Conservation (phyloP, 139 green algal species). For the Ulvella scutata region DNA sequence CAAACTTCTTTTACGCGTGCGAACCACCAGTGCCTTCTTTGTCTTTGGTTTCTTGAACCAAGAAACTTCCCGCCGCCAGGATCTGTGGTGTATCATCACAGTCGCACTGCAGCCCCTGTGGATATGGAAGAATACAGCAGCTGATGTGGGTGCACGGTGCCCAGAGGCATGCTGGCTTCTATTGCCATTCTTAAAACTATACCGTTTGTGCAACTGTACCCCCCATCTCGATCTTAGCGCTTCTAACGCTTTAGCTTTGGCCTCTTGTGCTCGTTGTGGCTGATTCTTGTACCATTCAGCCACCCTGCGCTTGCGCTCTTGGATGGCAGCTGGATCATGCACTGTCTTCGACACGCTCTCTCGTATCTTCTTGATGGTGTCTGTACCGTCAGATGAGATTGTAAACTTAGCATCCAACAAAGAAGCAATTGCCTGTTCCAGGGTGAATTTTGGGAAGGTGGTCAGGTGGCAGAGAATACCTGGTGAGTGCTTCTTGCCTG, state of each 20-base stretch:
- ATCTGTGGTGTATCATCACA: background rate
- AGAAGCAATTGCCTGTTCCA: background rate
- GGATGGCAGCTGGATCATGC: background rate
- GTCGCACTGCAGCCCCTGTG: background rate
- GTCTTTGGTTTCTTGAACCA: background rate
- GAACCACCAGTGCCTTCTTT: background rate
- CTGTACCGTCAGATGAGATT: background rate
- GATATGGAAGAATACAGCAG: background rate
- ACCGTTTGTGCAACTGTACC: background rate
- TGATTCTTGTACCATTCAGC: background rate
- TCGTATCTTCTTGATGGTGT: background rate
- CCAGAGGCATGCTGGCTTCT: no score
- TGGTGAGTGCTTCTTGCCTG: background rate
- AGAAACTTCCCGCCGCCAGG: background rate
- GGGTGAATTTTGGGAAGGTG: background rate
- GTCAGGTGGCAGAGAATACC: background rate
- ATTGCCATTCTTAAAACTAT: background rate
- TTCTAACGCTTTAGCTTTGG: background rate
- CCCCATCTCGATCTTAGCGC: background rate
- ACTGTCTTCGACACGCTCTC: background rate
- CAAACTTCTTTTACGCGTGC: background rate
- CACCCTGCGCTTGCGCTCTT: no score
- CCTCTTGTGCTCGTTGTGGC: background rate
- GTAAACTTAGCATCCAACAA: background rate
- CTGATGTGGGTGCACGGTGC: background rate